These are phyloP conservation scores for Scheffersomyces titani DNA, from an alignment of 1,139 yeast species.

Conservation along the genomic window DNA sequence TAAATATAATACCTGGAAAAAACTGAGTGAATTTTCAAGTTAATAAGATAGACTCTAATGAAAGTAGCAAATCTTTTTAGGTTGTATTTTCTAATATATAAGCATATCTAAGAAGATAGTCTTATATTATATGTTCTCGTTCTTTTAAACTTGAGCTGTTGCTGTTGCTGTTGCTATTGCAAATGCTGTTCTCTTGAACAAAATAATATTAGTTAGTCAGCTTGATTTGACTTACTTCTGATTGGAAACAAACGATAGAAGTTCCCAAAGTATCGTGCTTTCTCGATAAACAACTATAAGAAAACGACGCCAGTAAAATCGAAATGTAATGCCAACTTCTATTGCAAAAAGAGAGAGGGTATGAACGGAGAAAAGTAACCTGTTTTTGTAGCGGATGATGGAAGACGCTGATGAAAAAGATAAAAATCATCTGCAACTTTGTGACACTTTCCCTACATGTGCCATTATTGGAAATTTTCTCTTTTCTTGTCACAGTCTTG, in stretches of 20 bases:
- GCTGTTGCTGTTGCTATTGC: neutral
- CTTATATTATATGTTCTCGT: too few species aligned
- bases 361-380: neutral
- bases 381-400: neutral
- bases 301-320: neutral
- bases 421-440: slow-evolving; percentile 12
- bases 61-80: too few species aligned
- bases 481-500: neutral
- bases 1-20: too few species aligned
- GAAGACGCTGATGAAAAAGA: slow-evolving; percentile 23
- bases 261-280: neutral
- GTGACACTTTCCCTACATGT: slow-evolving; percentile 2
- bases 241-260: neutral
- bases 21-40: too few species aligned
- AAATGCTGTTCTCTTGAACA: neutral
- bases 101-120: too few species aligned
- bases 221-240: neutral
- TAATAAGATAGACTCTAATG: too few species aligned
- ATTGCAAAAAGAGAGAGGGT: neutral
- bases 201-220: neutral
- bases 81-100: too few species aligned
- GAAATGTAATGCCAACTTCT: neutral
- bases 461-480: neutral
- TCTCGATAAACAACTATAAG: neutral
- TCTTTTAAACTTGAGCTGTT: too few species aligned